Conservation (phyloP, 2,329 filamentous ascomycete species). For the Paecilomyces dactylethromorphus region DNA sequence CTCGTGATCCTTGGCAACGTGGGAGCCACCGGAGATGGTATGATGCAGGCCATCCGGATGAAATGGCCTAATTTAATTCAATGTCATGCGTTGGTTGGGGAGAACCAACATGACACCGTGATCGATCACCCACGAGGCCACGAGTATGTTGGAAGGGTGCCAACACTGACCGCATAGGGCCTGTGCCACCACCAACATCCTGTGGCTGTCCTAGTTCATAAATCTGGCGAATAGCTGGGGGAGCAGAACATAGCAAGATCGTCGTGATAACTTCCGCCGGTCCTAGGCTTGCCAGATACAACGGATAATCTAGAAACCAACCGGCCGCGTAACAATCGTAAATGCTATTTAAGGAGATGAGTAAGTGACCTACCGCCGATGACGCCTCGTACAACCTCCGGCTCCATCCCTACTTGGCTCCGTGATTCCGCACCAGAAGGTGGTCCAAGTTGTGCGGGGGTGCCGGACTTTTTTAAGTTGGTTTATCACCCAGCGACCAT, state of each 20-base stretch:
- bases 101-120: not conserved
- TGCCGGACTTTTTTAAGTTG: not conserved
- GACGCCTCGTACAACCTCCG: not conserved
- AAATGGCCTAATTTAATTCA: not conserved
- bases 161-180: not conserved
- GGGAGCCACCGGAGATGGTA: not conserved
- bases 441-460: not conserved
- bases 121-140: not conserved
- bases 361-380: not conserved
- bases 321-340: not conserved
- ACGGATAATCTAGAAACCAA: not conserved
- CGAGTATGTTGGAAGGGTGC: not conserved
- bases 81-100: not conserved
- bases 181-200: not conserved
- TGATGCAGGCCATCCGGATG: not conserved
- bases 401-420: not conserved
- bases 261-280: not conserved
- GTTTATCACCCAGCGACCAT: not conserved
- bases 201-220: not conserved
- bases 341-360: not conserved
- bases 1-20: not conserved
- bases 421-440: not conserved
- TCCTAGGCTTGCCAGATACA: not conserved
- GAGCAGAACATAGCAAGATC: not conserved
- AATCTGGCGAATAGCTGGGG: not conserved